A percentile compares a stretch with the other conserved stretches of the same genome.
Conservation (phyloP, 345 rosid genomes). For the Brassica incana region DNA sequence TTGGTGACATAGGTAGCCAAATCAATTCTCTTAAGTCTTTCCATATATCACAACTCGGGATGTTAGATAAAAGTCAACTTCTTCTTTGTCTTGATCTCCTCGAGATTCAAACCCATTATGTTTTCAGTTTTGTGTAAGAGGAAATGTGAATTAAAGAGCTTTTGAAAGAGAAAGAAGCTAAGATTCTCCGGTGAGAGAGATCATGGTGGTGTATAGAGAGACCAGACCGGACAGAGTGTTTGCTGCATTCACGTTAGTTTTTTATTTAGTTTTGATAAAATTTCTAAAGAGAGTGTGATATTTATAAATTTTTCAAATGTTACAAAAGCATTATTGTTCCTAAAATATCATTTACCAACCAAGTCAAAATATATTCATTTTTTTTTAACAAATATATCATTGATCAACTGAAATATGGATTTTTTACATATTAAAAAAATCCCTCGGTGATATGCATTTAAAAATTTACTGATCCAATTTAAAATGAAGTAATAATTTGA, state of each 20-base stretch:
- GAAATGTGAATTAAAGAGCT: neutral
- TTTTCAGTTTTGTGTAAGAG: neutral
- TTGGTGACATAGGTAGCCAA: no score
- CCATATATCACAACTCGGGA: no score
- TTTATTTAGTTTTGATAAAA: neutral
- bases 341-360: neutral
- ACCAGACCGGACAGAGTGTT: neutral
- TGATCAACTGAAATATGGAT: neutral
- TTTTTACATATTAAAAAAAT: no score
- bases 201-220: neutral
- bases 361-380: neutral
- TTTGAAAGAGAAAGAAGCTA: neutral
- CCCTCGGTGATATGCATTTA: neutral
- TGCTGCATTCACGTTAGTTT: neutral
- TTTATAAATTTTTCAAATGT: neutral
- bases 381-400: neutral
- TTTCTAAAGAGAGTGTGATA: neutral
- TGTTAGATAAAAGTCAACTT: conserved; percentile 42
- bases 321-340: neutral
- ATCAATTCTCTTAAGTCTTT: no score
- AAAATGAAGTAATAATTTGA: neutral
- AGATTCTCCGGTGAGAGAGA: neutral
- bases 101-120: conserved; percentile 32
- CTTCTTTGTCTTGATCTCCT: conserved; percentile 52
- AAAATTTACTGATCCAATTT: neutral